Conservation (phyloP, 176 grass and related monocot genomes). For the Oryza rufipogon region DNA sequence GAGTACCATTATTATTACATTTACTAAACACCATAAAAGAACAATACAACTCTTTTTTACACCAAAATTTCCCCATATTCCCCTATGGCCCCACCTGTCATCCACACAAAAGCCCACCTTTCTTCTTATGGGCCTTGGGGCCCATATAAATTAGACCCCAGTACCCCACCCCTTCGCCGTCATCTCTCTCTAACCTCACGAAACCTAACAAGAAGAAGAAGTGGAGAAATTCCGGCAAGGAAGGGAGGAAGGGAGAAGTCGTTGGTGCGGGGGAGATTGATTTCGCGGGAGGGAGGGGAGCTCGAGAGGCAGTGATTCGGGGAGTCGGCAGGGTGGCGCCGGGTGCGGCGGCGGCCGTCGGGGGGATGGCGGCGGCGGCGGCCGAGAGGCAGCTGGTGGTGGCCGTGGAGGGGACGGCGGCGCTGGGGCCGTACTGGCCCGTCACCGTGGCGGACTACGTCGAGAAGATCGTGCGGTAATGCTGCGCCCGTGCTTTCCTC, state of each 20-base stretch:
- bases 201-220: background rate
- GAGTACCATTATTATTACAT: background rate
- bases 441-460: slow-evolving; percentile 70
- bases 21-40: background rate
- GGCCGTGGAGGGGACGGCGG: slow-evolving; percentile 82
- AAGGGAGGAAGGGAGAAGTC: background rate
- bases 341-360: background rate
- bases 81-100: background rate
- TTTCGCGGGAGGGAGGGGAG: background rate
- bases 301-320: background rate
- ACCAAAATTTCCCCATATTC: background rate
- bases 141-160: background rate
- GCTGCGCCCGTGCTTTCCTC: background rate
- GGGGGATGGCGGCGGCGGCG: slow-evolving; percentile 1
- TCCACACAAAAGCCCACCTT: background rate
- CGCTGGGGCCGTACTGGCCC: slow-evolving; percentile 77
- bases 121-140: background rate
- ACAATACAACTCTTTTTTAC: background rate
- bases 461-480: slow-evolving; percentile 92
- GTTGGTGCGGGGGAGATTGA: too few species aligned
- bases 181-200: background rate
- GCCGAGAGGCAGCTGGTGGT: slow-evolving; percentile 77
- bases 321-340: background rate
- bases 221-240: background rate
- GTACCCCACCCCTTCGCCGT: background rate